Evolutionary conservation across 495 filamentous ascomycete genomes (phyloP), one percentile per base, ranked within the genome.

Genomic region (Penicillium canescens): DNA sequence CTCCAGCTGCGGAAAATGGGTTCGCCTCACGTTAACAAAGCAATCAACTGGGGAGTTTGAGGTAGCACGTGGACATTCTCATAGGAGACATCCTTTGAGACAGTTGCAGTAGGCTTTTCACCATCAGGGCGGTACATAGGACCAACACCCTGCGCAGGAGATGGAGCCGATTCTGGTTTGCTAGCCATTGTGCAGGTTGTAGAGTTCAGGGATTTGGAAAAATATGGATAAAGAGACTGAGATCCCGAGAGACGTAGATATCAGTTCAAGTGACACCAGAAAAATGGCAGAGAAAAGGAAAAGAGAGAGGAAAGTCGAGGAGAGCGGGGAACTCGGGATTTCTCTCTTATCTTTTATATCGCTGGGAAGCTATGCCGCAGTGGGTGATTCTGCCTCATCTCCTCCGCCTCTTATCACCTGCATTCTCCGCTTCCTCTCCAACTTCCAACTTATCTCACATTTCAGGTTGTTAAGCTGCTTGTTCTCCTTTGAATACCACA

Each of bases 41-140:
- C 91, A 71, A 98, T 98, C 60, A 98, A 82, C 77, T 98, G 94
- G 37, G 94, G 91, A 10, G 95, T 96, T 72, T 98, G 95, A 18
- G 90, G 82, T 26, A 98, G 81, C 56, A 93, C 86, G 63, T 90
- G 87, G 53, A 98, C 91, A 77, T 95, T 97, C 33, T 90, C 84
- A 61, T 89, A 86, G 18, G 84, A 67, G n/a, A 96, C 84, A 56
- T 78, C 77, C 33, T 86, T 92, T 12, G 94, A 98, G 44, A 98
- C 89, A 3, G 92, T 97, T 10, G 92, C 92, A 35, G 82, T 89
- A 28, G 92, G 92, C 70, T 92, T 95, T 68, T 92, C 84, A 52
- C 78, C 84, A 60, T 86, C 81, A 11, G 86, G 78, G 21, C 83
- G 83, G 69, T 96, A 96, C 58, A 86, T 76, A 33, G 91, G 91